Evolutionary conservation across 2,329 filamentous ascomycete genomes (phyloP), one percentile per base, ranked within the genome.

Genomic region (Akanthomyces muscarius): DNA sequence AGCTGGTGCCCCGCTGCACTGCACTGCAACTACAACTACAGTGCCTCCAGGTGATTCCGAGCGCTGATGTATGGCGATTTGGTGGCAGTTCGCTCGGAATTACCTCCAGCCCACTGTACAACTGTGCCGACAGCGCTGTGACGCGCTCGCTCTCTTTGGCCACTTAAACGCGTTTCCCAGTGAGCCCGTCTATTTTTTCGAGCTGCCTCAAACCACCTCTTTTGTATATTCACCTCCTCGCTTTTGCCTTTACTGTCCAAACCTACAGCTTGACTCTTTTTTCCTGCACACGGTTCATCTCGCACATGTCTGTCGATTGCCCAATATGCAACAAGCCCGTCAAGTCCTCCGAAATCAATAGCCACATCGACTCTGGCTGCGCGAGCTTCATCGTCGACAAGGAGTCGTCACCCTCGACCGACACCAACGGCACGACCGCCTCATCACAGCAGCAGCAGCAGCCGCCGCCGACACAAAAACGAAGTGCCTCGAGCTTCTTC

Each of bases 281-380:
- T 30, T 23, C 10, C 33, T 36, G 2, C 25, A 11, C 13, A 30
- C 44, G 0, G 3, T 6, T n/a, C 28, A 16, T n/a, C 13, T 44
- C 36, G 45, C 57, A 60, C 57, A 76, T 76, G 74, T 70, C 74
- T 71, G 90, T 96, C 68, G 84, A 86, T 70, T 97, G 92, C 73
- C 92, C 92, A 18, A 90, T 93, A 68, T 97, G 92, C 79, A 82
- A 85, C 71, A 89, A 89, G 69, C 80, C 82, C 62, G 91, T 95
- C 70, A 88, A 85, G 67, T 78, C 88, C 67, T 78, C 80, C 71
- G 85, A 89, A 68, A 98, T 98, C 80, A 98, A 98, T 77, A 83
- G 83, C 68, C 94, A 98, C 75, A 86, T 98, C 72, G 95, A 98
- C 77, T 94, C 91, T 36, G 85, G 84, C 67, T 98, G 94, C 78